phyloP scores from a whole-genome alignment of 768 basidiomycete species.

The Porphyrellus cyaneotinctus region DNA sequence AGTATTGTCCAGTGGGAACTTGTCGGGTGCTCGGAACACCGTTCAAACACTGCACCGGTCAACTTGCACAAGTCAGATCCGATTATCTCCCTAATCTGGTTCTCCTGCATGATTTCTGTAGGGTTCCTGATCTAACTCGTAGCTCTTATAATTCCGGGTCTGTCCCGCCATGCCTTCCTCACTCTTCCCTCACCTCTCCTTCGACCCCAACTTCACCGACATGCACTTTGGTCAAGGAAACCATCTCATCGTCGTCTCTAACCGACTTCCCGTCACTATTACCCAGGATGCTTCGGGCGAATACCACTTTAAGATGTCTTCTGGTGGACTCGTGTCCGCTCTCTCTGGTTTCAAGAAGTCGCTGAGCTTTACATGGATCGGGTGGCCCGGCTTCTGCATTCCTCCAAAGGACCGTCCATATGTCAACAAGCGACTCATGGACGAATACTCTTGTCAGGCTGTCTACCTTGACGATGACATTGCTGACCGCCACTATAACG shows the following conservation, averaged over 20 bases:
- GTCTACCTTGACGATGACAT: conserved; percentile 98
- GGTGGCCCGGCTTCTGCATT: conserved; percentile 93
- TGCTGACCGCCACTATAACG: conserved; percentile 97
- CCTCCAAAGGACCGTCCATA: conserved; percentile 86
- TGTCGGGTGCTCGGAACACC: conserved; percentile 5
- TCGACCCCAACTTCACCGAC: conserved; percentile 29
- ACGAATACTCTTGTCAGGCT: conserved; percentile 95
- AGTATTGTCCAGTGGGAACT: not conserved
- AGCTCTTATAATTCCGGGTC: conserved; percentile 26
- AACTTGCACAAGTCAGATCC: conserved; percentile 21
- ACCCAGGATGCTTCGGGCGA: conserved; percentile 88
- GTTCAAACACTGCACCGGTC: not conserved
- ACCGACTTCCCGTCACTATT: conserved; percentile 94
- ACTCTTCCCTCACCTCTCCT: conserved; percentile 22
- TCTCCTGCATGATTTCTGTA: conserved; percentile 20
- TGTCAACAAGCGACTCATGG: conserved; percentile 89
- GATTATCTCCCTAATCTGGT: conserved; percentile 34
- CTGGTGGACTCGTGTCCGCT: conserved; percentile 95
- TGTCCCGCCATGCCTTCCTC: conserved; percentile 22
- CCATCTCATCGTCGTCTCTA: conserved; percentile 93
- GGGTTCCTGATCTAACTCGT: conserved; percentile 12
- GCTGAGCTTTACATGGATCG: conserved; percentile 97
- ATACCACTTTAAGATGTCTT: conserved; percentile 99
- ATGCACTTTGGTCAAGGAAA: conserved; percentile 49
- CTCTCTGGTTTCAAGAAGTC: conserved; percentile 98